Evolutionary conservation across 139 green algal species (phyloP).

Genomic region (Picochlorum sp.): DNA sequence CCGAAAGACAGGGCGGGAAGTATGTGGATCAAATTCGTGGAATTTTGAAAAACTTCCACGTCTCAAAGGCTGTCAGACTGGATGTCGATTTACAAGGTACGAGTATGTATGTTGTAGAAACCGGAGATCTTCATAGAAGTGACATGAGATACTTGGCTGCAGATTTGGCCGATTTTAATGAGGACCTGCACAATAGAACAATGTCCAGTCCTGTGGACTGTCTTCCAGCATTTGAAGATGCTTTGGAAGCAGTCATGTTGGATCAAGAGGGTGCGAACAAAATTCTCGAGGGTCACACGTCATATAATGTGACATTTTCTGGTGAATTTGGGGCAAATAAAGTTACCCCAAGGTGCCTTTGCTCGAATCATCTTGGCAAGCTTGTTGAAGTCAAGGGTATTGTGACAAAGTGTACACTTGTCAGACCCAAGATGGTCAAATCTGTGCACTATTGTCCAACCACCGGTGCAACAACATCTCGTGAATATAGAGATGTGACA

Average conservation of each 20-base stretch:
- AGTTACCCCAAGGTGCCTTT: constrained; percentile 77
- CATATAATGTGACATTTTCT: constrained; percentile 66
- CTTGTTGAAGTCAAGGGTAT: constrained; percentile 92
- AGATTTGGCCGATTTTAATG: constrained; percentile 73
- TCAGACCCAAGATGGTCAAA: constrained; percentile 82
- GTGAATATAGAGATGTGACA: constrained; percentile 89
- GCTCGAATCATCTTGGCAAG: constrained; percentile 62
- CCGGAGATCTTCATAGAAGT: neutral
- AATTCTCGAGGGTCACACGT: constrained; percentile 25
- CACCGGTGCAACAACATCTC: constrained; percentile 55
- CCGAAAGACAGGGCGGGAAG: constrained; percentile 33
- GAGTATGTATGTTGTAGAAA: neutral
- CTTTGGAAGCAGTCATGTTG: constrained; percentile 60
- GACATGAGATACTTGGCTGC: neutral
- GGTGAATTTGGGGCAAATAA: constrained; percentile 85
- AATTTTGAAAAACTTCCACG: constrained; percentile 31
- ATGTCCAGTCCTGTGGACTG: constrained; percentile 63
- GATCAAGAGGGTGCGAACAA: constrained; percentile 11
- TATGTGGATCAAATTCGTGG: constrained; percentile 48
- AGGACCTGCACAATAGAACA: constrained; percentile 53
- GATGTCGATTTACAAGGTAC: constrained; percentile 38
- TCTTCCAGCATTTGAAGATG: constrained; percentile 80
- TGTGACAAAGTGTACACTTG: constrained; percentile 84
- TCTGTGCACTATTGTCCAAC: constrained; percentile 83
- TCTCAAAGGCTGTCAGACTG: constrained; percentile 24